phyloP scores from a whole-genome alignment of 768 basidiomycete genomes.

The Glaciozyma antarctica region DNA sequence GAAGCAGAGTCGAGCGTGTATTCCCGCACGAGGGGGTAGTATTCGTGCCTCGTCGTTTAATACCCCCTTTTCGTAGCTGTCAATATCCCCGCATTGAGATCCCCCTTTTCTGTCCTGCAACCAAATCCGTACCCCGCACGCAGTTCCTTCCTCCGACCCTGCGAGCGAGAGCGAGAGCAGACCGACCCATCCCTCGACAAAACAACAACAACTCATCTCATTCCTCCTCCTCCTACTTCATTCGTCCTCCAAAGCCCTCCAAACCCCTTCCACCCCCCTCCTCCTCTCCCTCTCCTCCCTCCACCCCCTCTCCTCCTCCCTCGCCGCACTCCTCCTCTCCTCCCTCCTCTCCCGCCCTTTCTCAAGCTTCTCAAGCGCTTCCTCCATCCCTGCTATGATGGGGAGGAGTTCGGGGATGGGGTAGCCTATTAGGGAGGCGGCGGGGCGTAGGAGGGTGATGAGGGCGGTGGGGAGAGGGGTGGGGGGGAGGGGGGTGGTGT shows the following conservation, averaged over 20 bases:
- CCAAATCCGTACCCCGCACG: no score
- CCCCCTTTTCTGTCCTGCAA: no score
- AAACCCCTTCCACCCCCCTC: no score
- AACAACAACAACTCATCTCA: not conserved
- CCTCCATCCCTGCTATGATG: conserved; percentile 8
- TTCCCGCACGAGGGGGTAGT: not conserved
- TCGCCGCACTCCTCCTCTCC: not conserved
- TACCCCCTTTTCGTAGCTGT: no score
- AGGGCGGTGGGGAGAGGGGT: not conserved
- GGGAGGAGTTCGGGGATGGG: not conserved
- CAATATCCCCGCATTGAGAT: no score
- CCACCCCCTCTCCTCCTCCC: no score
- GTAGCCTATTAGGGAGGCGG: conserved; percentile 1
- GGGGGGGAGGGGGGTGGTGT: no score
- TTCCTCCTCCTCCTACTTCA: not conserved
- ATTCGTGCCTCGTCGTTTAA: no score
- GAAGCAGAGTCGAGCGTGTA: not conserved
- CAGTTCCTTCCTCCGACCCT: no score
- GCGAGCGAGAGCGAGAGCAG: no score
- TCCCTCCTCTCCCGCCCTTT: not conserved
- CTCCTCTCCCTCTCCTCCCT: not conserved
- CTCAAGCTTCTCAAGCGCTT: not conserved
- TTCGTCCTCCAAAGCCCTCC: no score
- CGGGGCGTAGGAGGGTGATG: not conserved
- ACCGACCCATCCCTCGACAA: not conserved